A percentile compares a stretch with the other conserved stretches of the same genome.
Evolutionary conservation across 805 yeast species (phyloP).

Genomic region (Lachancea quebecensis): DNA sequence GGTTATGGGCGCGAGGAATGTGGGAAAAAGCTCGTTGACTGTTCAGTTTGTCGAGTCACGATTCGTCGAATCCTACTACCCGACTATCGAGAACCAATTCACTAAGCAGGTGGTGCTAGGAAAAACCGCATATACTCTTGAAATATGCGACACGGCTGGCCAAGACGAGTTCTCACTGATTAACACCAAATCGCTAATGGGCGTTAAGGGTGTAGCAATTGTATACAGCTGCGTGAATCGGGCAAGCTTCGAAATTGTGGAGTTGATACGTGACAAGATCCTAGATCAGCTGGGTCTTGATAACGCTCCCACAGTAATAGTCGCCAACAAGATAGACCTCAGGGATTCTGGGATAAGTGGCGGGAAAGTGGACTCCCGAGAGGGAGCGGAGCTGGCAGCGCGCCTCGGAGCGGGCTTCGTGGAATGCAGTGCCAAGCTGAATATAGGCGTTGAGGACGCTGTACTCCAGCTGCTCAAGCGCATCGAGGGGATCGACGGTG

Average conservation of each 20-base stretch:
- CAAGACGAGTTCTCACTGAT: conserved; percentile 83
- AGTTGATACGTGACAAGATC: conserved; percentile 75
- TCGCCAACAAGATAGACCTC: conserved; percentile 37
- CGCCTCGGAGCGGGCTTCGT: conserved; percentile 19
- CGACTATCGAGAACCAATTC: conserved; percentile 84
- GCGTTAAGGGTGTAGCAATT: conserved; percentile 75
- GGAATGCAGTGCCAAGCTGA: conserved; percentile 25
- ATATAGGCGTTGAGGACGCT: conserved; percentile 21
- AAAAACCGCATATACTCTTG: conserved; percentile 71
- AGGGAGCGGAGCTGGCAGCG: conserved; percentile 17
- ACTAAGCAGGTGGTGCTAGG: conserved; percentile 60
- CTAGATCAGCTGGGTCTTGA: conserved; percentile 61
- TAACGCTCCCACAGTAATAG: conserved; percentile 68
- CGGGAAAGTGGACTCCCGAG: conserved; percentile 13
- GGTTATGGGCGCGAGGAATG: conserved; percentile 81
- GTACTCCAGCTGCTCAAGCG: conserved; percentile 15
- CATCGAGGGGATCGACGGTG: conserved; percentile 15
- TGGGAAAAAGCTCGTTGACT: conserved; percentile 80
- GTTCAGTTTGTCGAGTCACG: conserved; percentile 83
- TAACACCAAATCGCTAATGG: conserved; percentile 70
- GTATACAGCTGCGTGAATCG: conserved; percentile 77
- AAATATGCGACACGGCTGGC: conserved; percentile 88
- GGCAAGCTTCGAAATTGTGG: conserved; percentile 69
- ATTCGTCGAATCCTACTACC: conserved; percentile 83
- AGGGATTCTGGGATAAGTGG: conserved; percentile 7